Percentiles rank a stretch among this genome's conserved stretches.
phyloP scores from a whole-genome alignment of 139 green algal genomes.

The Tetradesmus obliquus region DNA sequence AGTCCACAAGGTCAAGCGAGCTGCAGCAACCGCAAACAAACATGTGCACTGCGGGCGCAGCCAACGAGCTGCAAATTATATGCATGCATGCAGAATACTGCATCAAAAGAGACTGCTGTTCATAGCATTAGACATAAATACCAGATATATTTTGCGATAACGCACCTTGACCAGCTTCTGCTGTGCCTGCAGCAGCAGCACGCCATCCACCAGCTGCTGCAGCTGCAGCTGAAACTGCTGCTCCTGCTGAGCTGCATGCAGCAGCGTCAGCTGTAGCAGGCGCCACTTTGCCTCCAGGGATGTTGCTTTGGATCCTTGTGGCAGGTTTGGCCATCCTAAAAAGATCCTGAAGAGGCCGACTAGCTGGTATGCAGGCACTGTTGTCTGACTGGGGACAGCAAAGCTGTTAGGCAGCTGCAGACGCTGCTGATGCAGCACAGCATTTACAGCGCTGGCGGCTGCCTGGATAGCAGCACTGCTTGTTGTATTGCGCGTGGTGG shows the following conservation, averaged over 20 bases:
- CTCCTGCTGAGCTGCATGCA: not conserved
- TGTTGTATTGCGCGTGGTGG: not conserved
- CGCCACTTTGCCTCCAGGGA: conserved; percentile 29
- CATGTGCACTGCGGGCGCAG: too few species aligned
- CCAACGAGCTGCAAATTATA: too few species aligned
- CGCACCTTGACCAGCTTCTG: conserved; percentile 18
- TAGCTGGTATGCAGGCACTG: conserved; percentile 32
- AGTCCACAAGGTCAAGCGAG: too few species aligned
- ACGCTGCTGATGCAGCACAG: conserved; percentile 4
- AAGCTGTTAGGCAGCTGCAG: not conserved
- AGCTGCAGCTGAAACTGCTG: not conserved
- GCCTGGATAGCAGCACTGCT: not conserved
- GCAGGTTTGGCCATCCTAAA: not conserved
- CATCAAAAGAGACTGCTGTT: too few species aligned
- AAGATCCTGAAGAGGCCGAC: conserved; percentile 7
- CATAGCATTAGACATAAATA: too few species aligned
- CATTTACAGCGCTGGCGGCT: conserved; percentile 3
- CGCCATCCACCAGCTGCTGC: not conserved
- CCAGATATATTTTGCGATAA: not conserved
- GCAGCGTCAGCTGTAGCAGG: conserved; percentile 30
- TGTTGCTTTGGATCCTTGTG: not conserved
- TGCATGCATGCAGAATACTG: too few species aligned
- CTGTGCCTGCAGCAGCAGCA: conserved; percentile 16
- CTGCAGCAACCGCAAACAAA: too few species aligned
- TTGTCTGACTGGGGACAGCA: conserved; percentile 5